Base-by-base conservation (phyloP, 2,329 filamentous ascomycete genomes). In the Phymatotrichopsis omnivora region DNA sequence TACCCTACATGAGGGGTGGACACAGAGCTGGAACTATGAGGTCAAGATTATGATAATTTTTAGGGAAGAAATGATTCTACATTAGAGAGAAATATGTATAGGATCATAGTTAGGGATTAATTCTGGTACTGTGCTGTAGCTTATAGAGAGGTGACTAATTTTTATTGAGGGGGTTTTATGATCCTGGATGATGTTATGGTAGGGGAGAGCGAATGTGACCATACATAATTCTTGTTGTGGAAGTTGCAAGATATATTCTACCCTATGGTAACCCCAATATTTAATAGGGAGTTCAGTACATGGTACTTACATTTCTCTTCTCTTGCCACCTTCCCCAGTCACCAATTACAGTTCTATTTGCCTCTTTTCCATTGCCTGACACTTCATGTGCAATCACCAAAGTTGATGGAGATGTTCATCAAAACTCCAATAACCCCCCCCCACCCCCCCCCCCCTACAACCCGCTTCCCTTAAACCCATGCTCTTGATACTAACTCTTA, bases 201-300 rank as follows among this genome's bases (percentile, higher is more conserved):
- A 0, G 61, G 73, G 8, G 69, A 70, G 32, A 64, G 66, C 52
- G 73, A 76, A 57, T 59, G 70, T 20, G 72, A 76, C 37, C 73
- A 76, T 47, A 75, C 76, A 57, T 74, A 77, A 50, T 76, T 75
- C 57, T 76, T 69, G 44, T 68, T 77, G 37, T 73, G 73, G 7
- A 76, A 76, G 56, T 72, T 67, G 0, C 60, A 67, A 0, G 71
- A 76, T 56, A 73, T 70, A 0, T 75, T 70, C 51, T 75, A 71
- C 49, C 72, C 72, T 0, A 74, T 75, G 63, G 67, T 69, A 51
- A 31, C 46, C 52, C 3, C 6, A 8, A 28, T 14, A 12, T 22
- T 45, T 37, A 37, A 8, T 45, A 32, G 1, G 38, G 11, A 45
- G 40, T 27, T 20, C 24, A n/a, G 8, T 16, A 19, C 19, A 7